phyloP scores from a whole-genome alignment of 2,329 filamentous ascomycete genomes.

The Claviceps quebecensis region DNA sequence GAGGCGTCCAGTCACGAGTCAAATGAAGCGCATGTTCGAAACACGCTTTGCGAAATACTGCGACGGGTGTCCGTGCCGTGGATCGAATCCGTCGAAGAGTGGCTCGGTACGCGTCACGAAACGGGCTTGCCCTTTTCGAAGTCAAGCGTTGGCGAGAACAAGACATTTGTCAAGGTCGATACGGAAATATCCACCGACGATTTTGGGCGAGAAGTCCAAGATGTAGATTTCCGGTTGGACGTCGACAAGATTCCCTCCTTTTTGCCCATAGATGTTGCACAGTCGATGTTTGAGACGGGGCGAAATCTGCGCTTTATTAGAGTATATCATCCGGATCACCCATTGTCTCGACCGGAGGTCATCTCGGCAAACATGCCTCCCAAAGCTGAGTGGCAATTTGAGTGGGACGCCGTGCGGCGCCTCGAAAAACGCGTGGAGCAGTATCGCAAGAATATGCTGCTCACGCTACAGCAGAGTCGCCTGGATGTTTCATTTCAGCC shows the following conservation, averaged over 20 bases:
- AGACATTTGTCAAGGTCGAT: slow-evolving; percentile 48
- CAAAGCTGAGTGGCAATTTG: slow-evolving; percentile 51
- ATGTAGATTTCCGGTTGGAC: slow-evolving; percentile 49
- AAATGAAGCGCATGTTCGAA: slow-evolving; percentile 43
- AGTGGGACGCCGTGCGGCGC: slow-evolving; percentile 53
- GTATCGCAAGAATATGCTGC: slow-evolving; percentile 19
- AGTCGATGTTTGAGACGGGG: slow-evolving; percentile 65
- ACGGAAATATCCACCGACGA: slow-evolving; percentile 42
- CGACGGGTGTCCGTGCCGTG: slow-evolving; percentile 49
- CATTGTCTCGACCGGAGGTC: slow-evolving; percentile 41
- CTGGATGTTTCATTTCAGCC: neutral
- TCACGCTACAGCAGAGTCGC: slow-evolving; percentile 10
- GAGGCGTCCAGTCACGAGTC: slow-evolving; percentile 51
- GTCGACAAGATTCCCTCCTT: slow-evolving; percentile 56
- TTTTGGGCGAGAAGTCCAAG: slow-evolving; percentile 40
- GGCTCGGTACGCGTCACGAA: slow-evolving; percentile 57
- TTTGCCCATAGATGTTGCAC: slow-evolving; percentile 53
- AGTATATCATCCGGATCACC: slow-evolving; percentile 56
- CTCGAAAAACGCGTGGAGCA: slow-evolving; percentile 44
- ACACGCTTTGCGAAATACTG: slow-evolving; percentile 54
- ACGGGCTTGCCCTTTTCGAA: slow-evolving; percentile 39
- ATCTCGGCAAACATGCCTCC: slow-evolving; percentile 37
- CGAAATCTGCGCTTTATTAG: slow-evolving; percentile 61
- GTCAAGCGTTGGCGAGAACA: slow-evolving; percentile 27
- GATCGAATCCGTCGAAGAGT: slow-evolving; percentile 54